Conservation (phyloP, 1,284 basidiomycete genomes). For the Sanghuangporus sanghuang region DNA sequence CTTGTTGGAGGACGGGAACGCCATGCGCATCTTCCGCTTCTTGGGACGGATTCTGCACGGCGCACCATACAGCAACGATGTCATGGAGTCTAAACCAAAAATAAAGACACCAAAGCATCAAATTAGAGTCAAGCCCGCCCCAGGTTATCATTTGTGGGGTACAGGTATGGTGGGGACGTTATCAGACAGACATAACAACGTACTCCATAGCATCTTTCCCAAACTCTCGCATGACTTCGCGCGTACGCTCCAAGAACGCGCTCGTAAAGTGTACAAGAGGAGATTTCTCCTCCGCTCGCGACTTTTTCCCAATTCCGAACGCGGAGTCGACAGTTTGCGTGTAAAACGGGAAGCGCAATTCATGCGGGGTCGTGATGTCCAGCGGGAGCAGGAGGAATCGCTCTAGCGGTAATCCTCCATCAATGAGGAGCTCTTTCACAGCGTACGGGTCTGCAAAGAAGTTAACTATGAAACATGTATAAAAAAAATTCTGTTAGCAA, state of each 20-base stretch:
- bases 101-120: not conserved
- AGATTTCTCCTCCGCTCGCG: conserved; percentile 36
- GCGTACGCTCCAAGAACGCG: conserved; percentile 70
- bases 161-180: not conserved
- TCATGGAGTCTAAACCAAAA: conserved; percentile 53
- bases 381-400: conserved; percentile 72
- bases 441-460: conserved; percentile 92
- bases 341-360: conserved; percentile 70
- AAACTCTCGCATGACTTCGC: conserved; percentile 64
- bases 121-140: too few relatives aligned
- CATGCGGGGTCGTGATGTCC: conserved; percentile 78
- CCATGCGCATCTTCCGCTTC: conserved; percentile 21
- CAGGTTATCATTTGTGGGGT: too few relatives aligned
- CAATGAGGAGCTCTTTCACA: conserved; percentile 56
- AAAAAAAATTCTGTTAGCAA: not conserved
- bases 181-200: not conserved
- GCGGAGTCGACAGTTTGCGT: conserved; percentile 44
- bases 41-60: conserved; percentile 58
- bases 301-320: conserved; percentile 47
- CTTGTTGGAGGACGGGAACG: conserved; percentile 31
- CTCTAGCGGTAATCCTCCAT: conserved; percentile 47
- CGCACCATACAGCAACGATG: conserved; percentile 77
- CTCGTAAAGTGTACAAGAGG: conserved; percentile 73
- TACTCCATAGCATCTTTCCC: conserved; percentile 78
- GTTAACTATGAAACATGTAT: conserved; percentile 59